phyloP scores from a whole-genome alignment of 2,329 filamentous ascomycete species.

The Trichoderma atrobrunneum region DNA sequence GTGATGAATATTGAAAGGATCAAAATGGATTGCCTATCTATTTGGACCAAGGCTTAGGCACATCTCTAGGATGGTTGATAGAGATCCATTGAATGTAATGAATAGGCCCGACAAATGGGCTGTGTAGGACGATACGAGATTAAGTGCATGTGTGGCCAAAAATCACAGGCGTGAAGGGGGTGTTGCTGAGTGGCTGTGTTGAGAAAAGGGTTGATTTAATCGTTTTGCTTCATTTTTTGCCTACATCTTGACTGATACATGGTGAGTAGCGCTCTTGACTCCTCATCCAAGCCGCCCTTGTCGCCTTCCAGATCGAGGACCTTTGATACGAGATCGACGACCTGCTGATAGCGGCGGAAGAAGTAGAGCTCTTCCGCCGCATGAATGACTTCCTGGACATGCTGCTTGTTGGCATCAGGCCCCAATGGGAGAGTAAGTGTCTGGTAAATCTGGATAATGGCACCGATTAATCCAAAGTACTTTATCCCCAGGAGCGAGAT shows the following conservation, averaged over 20 bases:
- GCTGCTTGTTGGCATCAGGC: constrained; percentile 41
- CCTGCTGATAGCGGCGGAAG: constrained; percentile 46
- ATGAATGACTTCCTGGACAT: constrained; percentile 51
- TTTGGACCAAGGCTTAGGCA: not conserved
- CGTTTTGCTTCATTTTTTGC: constrained; percentile 28
- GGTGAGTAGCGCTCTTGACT: constrained; percentile 40
- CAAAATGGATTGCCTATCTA: not conserved
- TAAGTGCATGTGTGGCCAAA: not conserved
- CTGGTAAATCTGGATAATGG: constrained; percentile 41
- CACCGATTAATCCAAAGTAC: not conserved
- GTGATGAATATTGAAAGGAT: not conserved
- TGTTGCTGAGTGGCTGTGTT: not conserved
- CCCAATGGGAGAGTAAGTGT: constrained; percentile 42
- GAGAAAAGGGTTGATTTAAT: not conserved
- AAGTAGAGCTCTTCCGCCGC: constrained; percentile 59
- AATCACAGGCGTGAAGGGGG: not conserved
- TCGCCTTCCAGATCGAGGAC: constrained; percentile 33
- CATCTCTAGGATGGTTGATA: not conserved
- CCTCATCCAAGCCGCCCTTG: constrained; percentile 40
- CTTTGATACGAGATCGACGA: constrained; percentile 39
- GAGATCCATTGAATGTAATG: not conserved
- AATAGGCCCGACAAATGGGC: not conserved
- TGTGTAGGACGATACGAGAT: not conserved
- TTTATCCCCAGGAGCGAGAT: not conserved
- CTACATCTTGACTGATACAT: constrained; percentile 45